These are phyloP conservation scores for Tuber borchii DNA, from an alignment of 495 filamentous ascomycete species.

Conservation along the genomic window DNA sequence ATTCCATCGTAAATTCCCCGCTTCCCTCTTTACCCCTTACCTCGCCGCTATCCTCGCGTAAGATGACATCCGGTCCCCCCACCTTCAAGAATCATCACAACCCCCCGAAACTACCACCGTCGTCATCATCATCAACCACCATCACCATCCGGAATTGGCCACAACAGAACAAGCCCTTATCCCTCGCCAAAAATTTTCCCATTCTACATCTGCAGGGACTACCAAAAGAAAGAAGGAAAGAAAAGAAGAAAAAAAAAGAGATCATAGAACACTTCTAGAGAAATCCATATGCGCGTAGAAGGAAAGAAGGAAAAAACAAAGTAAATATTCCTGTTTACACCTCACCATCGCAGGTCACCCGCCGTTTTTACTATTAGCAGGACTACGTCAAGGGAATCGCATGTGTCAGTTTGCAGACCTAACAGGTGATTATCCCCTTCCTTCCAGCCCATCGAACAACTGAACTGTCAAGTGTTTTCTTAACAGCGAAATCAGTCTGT, in stretches of 20 bases:
- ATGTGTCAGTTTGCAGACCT: not conserved
- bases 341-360: not conserved
- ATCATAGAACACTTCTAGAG: not conserved
- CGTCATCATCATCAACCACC: not conserved
- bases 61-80: not conserved
- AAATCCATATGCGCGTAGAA: not conserved
- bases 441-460: not conserved
- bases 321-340: not conserved
- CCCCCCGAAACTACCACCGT: not conserved
- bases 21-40: not conserved
- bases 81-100: not conserved
- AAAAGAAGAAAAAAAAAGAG: not conserved
- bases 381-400: not conserved
- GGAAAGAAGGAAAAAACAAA: not conserved
- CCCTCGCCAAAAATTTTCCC: not conserved
- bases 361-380: not conserved
- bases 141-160: conserved; percentile 1
- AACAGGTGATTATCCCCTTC: not conserved
- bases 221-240: not conserved
- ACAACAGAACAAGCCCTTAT: not conserved
- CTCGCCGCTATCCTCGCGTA: not conserved
- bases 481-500: not conserved
- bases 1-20: not conserved
- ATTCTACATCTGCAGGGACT: not conserved
- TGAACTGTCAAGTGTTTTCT: not conserved